These are phyloP conservation scores for Psilocybe cubensis DNA, from an alignment of 768 basidiomycete species.

Conservation along the genomic window DNA sequence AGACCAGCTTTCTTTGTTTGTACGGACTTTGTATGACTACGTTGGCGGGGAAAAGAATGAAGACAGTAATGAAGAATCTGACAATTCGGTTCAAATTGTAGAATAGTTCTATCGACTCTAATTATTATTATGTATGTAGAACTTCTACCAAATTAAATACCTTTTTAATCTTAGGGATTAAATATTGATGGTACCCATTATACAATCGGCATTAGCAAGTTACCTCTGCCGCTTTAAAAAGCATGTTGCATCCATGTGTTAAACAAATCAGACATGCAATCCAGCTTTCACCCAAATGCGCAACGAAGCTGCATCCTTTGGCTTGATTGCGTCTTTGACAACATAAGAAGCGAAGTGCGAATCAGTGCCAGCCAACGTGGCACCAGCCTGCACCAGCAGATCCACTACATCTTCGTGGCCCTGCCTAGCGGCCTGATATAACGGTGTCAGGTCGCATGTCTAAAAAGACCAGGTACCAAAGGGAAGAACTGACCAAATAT, in stretches of 20 bases:
- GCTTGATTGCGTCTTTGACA: conserved; percentile 33
- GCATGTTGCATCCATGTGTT: no score
- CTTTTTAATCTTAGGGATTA: background rate
- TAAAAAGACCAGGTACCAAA: background rate
- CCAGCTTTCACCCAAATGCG: conserved; percentile 64
- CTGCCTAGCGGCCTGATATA: conserved; percentile 71
- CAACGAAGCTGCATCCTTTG: conserved; percentile 46
- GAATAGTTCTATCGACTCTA: conserved; percentile 11
- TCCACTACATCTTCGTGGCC: conserved; percentile 65
- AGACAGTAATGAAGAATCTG: conserved; percentile 28
- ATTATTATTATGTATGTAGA: background rate
- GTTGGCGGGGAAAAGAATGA: conserved; percentile 43
- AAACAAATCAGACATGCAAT: conserved; percentile 26
- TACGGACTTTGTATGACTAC: conserved; percentile 60
- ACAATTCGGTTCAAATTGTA: conserved; percentile 25
- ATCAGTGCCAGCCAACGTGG: conserved; percentile 72
- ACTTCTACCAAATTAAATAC: background rate
- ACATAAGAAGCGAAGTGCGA: conserved; percentile 60
- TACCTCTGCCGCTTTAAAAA: no score
- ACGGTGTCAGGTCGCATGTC: conserved; percentile 2
- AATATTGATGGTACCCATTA: background rate
- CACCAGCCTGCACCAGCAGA: conserved; percentile 71
- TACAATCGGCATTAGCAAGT: background rate
- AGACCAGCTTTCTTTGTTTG: conserved; percentile 68
- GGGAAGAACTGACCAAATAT: conserved; percentile 64